Evolutionary conservation across 176 grass and related monocot species (phyloP), one percentile per base, ranked within the genome.

Genomic region (Aegilops tauschii): DNA sequence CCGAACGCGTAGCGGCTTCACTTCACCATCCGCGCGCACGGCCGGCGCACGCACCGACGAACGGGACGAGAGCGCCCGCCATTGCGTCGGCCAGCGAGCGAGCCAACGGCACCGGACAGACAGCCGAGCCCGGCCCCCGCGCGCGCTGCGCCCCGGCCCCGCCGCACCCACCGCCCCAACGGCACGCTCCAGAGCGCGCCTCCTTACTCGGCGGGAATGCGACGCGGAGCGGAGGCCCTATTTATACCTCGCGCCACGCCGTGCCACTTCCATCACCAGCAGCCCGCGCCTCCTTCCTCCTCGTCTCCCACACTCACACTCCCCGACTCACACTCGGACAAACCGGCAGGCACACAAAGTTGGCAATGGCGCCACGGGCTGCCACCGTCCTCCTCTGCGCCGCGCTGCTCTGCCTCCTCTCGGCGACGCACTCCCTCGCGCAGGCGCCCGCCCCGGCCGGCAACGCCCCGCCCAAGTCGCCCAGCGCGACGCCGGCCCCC

Each of bases 81-180:
- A 32, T 67, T 69, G 73, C 23, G 1, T 10, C 18, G 45, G 45
- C 58, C n/a, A 34, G 66, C 58, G 6, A n/a, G 42, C 32, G 61
- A 10, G 37, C 45, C 83, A 85, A 76, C 83, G 77, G 88, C 69
- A 82, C 78, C 34, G 25, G 82, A 85, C 39, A 79, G 82, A 80
- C 11, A 72, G 36, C 13, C 40, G 6, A 31, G 64, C 18, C 4
- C 2, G 54, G 52, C 17, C 52, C 52, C 40, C 40, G 40, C 39
- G 39, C 39, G 39, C 39, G 1, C 8, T 42, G 39, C 39, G 3
- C 8, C 21, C 59, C 59, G 65, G 31, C 65, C 67, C 67, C 67
- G 35, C 34, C n/a, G 23, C 14, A 78, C 81, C 82, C 31, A 85
- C 69, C 32, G 42, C 59, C 0, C 88, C 83, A 89, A 86, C 88